Evolutionary conservation across 805 yeast species (phyloP).

Genomic region (Saturnispora kantuleensis): DNA sequence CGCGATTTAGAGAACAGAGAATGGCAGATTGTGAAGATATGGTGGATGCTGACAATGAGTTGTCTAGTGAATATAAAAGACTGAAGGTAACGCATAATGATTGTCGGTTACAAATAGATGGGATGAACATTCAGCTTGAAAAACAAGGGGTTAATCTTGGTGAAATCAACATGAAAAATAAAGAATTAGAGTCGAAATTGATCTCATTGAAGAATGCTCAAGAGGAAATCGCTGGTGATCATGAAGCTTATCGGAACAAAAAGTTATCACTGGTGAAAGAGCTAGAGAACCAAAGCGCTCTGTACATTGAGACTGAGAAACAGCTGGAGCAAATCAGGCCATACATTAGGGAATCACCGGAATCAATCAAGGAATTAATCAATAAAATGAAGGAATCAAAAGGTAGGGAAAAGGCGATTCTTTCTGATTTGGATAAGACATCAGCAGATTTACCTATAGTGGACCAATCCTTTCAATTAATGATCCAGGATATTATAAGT

Average conservation of each 20-base stretch:
- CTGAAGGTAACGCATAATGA: constrained; percentile 33
- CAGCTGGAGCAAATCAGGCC: constrained; percentile 51
- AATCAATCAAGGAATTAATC: constrained; percentile 41
- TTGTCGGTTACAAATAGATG: constrained; percentile 23
- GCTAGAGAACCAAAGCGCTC: constrained; percentile 50
- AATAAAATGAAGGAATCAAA: constrained; percentile 41
- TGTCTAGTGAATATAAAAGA: constrained; percentile 35
- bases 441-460: constrained; percentile 44
- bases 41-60: constrained; percentile 42
- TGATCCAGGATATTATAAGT: constrained; percentile 37
- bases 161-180: constrained; percentile 40
- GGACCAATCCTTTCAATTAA: constrained; percentile 45
- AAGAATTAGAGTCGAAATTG: constrained; percentile 51
- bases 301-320: constrained; percentile 45
- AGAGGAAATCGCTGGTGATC: constrained; percentile 51
- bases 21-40: constrained; percentile 59
- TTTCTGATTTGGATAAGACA: constrained; percentile 35
- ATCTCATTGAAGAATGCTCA: constrained; percentile 51
- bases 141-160: constrained; percentile 28
- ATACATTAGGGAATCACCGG: constrained; percentile 53
- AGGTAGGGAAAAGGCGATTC: constrained; percentile 28
- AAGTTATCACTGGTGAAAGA: constrained; percentile 49
- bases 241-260: constrained; percentile 51
- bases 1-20: constrained; percentile 72
- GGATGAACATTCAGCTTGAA: constrained; percentile 13